These are phyloP conservation scores for Trichosporon ovoides DNA, from an alignment of 1,284 basidiomycete genomes.

Conservation along the genomic window DNA sequence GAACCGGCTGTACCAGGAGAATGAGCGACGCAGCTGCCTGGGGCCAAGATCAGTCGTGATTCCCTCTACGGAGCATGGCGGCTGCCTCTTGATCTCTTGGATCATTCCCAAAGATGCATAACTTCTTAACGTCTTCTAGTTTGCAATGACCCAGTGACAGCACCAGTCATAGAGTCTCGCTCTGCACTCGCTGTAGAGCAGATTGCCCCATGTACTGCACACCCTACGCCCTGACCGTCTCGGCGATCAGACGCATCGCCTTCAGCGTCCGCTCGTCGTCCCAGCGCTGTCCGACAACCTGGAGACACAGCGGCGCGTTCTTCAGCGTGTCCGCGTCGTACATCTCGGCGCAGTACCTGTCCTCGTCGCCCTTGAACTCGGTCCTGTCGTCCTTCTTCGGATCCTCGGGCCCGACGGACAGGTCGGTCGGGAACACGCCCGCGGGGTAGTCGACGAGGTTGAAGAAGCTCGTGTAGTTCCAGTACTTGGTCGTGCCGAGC, in stretches of 20 bases:
- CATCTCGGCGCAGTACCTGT: constrained; percentile 52
- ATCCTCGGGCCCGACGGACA: constrained; percentile 25
- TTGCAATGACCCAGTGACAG: not conserved
- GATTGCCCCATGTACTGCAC: not conserved
- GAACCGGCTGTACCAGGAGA: too few relatives aligned
- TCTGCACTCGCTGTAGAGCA: too few relatives aligned
- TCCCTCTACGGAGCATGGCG: too few relatives aligned
- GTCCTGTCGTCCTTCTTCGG: constrained; percentile 19
- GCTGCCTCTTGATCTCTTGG: too few relatives aligned
- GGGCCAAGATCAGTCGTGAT: too few relatives aligned
- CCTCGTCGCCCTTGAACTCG: constrained; percentile 53
- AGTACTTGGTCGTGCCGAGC: constrained; percentile 37
- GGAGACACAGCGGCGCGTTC: constrained; percentile 26
- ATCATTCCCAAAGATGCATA: too few relatives aligned
- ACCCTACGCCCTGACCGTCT: not conserved
- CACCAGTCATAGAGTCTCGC: too few relatives aligned
- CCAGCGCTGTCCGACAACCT: constrained; percentile 23
- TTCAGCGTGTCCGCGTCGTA: constrained; percentile 19
- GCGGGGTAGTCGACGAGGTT: constrained; percentile 66
- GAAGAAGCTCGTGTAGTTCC: constrained; percentile 59
- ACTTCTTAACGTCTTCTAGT: too few relatives aligned
- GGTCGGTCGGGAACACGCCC: constrained; percentile 61
- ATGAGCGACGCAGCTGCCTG: too few relatives aligned
- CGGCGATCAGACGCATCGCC: constrained; percentile 19
- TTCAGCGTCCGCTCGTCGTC: constrained; percentile 28